Conservation (phyloP, 2,329 filamentous ascomycete genomes). For the Fusarium liriodendri region DNA sequence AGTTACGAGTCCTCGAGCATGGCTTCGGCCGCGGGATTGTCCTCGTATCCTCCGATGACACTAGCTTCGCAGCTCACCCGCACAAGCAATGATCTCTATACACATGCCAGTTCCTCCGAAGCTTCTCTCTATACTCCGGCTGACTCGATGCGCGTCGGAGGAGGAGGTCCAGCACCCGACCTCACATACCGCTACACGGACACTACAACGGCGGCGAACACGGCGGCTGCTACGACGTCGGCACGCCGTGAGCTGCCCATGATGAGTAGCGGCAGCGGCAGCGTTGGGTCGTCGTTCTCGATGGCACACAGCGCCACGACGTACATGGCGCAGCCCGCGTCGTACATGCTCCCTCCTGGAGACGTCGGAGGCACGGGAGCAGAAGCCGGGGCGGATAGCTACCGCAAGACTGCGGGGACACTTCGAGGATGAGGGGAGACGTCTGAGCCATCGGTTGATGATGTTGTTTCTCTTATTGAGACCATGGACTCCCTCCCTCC, state of each 20-base stretch:
- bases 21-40: slow-evolving; percentile 7
- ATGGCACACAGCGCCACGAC: slow-evolving; percentile 21
- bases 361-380: slow-evolving; percentile 21
- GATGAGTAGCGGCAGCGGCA: slow-evolving; percentile 7
- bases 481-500: too few species aligned
- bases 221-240: slow-evolving; percentile 15
- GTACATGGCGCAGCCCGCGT: slow-evolving; percentile 20
- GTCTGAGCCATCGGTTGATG: background rate
- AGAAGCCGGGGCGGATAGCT: slow-evolving; percentile 19
- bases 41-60: slow-evolving; percentile 32
- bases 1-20: slow-evolving; percentile 39
- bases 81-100: slow-evolving; percentile 34
- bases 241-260: slow-evolving; percentile 27
- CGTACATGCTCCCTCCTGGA: slow-evolving; percentile 34
- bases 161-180: slow-evolving; percentile 21
- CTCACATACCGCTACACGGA: slow-evolving; percentile 49
- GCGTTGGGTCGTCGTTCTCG: slow-evolving; percentile 9
- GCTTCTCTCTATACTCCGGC: slow-evolving; percentile 18
- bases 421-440: slow-evolving; percentile 14
- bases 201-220: slow-evolving; percentile 37
- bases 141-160: slow-evolving; percentile 16
- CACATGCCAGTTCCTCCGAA: slow-evolving; percentile 29
- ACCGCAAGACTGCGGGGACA: slow-evolving; percentile 34
- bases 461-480: background rate
- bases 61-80: slow-evolving; percentile 30